Evolutionary conservation across 2,329 filamentous ascomycete species (phyloP), one percentile per base, ranked within the genome.

Genomic region (Pseudogymnoascus sp.): DNA sequence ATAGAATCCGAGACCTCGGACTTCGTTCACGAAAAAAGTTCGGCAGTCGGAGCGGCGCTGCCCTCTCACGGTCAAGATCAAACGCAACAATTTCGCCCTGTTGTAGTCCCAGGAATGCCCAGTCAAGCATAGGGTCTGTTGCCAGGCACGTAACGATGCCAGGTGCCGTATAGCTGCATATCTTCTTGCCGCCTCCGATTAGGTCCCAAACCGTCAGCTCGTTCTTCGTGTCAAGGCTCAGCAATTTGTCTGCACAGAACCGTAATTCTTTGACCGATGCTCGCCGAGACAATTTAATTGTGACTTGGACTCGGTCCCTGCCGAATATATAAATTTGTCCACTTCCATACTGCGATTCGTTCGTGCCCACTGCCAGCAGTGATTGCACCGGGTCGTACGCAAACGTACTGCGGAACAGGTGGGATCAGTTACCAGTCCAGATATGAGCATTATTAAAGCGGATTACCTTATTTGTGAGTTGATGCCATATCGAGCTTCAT

Each of bases 311-410:
- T 64, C 95, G 86, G 63, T 83, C 84, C 73, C 90, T 89, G 45
- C 95, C 95, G 73, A 95, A 88, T 69, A 99, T 79, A 75, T 96
- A 96, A 73, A 99, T 89, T 73, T 93, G 88, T 23, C 93, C 93
- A 35, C 86, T 85, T 64, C 92, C 92, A 72, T 90, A 96, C 71
- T 89, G 87, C 67, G 89, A 91, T 76, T 96, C 89, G 73, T 87
- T 90, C 43, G 95, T 99, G 64, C 92, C 95, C 66, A 97, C 85
- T 43, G 95, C 95, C 60, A 99, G 82, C 63, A 99, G 86, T 28
- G 93, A 96, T 74, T 99, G 95, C 11, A 97, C 83, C 1, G 95
- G 93, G 68, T 97, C 93, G 78, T 96, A 97, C 65, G 92, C 89
- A 67, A 97, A 79, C 67, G 89, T 89, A 70, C 90, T 91, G 70